These are phyloP conservation scores for Bryopsis sp. DNA, from an alignment of 139 green algal species.

Conservation along the genomic window DNA sequence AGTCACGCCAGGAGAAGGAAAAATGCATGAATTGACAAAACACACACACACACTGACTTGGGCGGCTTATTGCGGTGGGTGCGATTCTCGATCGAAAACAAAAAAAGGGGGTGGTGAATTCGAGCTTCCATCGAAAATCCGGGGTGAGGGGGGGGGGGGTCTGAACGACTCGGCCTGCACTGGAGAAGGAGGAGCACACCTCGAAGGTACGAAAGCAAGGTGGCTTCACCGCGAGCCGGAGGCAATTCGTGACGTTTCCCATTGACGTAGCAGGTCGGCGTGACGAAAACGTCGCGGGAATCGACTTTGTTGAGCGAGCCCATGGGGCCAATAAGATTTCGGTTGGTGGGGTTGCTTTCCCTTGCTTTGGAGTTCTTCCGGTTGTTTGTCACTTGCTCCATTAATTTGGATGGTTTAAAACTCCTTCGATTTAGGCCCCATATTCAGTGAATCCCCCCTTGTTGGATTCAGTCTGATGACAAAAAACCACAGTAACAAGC, in stretches of 20 bases:
- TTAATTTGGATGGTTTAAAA: too few species aligned
- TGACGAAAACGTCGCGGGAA: too few species aligned
- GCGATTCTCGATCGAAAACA: constrained; percentile 4
- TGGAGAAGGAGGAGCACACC: constrained; percentile 41
- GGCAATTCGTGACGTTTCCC: constrained; percentile 65
- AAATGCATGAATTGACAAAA: background rate
- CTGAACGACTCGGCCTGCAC: too few species aligned
- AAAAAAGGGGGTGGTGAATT: background rate
- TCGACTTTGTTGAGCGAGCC: too few species aligned
- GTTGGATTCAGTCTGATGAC: too few species aligned
- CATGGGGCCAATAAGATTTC: too few species aligned
- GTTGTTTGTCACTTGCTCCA: too few species aligned
- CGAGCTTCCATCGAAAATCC: background rate
- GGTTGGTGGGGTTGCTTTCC: too few species aligned
- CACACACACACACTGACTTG: background rate
- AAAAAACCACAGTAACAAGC: too few species aligned
- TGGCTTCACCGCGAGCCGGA: constrained; percentile 52
- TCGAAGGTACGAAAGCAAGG: constrained; percentile 74
- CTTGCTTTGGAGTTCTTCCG: too few species aligned
- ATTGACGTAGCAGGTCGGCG: constrained; percentile 71
- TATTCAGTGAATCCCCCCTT: too few species aligned
- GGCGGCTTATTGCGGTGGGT: background rate
- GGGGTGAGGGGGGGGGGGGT: background rate
- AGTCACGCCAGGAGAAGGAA: background rate
- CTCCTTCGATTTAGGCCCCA: too few species aligned